Conservation (phyloP, 2,329 filamentous ascomycete species). For the Colletotrichum lupini region DNA sequence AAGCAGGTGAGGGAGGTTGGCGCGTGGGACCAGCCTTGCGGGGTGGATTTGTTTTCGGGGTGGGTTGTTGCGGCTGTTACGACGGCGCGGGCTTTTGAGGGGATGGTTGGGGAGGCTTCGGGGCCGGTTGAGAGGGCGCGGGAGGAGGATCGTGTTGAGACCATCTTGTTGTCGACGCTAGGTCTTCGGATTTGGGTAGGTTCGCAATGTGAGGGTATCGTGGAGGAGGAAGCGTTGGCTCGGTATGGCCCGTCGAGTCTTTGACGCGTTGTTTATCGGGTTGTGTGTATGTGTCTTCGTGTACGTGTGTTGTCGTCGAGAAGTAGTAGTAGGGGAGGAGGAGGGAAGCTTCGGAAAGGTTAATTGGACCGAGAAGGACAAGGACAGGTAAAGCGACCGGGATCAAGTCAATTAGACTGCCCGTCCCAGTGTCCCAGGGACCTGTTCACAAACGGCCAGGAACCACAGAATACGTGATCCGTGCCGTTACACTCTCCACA, state of each 20-base stretch:
- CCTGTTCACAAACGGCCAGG: not conserved
- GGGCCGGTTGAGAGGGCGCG: constrained; percentile 42
- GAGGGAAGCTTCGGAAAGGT: not conserved
- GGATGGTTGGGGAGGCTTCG: constrained; percentile 37
- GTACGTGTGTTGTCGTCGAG: no score
- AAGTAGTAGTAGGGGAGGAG: no score
- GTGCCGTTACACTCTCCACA: not conserved
- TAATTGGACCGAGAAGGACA: not conserved
- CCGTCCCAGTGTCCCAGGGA: not conserved
- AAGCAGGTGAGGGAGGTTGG: constrained; percentile 62
- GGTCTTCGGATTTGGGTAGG: no score
- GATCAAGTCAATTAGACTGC: not conserved
- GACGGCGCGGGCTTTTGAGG: constrained; percentile 33
- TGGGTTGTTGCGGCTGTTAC: constrained; percentile 22
- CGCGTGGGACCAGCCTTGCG: constrained; percentile 48
- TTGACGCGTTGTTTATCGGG: not conserved
- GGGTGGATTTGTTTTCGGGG: constrained; percentile 8
- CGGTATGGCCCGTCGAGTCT: not conserved
- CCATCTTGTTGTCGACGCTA: constrained; percentile 43
- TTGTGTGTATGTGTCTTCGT: not conserved
- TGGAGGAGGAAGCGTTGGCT: not conserved
- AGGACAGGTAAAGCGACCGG: not conserved
- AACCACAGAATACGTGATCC: not conserved
- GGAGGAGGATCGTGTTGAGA: constrained; percentile 50
- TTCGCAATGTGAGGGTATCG: not conserved